Percentiles rank a stretch among this genome's conserved stretches.
Conservation (phyloP, 768 basidiomycete genomes). For the Leccinum uliginosum region DNA sequence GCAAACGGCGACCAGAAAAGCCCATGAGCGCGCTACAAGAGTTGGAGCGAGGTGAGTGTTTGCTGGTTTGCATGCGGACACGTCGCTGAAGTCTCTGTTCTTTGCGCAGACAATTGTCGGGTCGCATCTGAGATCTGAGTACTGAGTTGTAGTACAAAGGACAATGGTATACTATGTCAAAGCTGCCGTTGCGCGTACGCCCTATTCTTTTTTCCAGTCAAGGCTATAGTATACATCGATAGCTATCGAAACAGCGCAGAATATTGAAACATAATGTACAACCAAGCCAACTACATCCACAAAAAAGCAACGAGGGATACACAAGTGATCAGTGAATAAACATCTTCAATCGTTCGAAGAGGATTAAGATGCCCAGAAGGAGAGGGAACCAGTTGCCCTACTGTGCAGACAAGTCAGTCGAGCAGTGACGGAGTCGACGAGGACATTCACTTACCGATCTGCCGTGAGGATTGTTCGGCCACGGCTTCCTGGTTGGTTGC, state of each 20-base stretch:
- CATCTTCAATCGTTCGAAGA: not conserved
- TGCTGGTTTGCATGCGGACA: not conserved
- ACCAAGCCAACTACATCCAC: slow-evolving; percentile 1
- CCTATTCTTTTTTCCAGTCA: not conserved
- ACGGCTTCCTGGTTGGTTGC: too few relatives aligned
- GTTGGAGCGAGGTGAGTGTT: slow-evolving; percentile 35
- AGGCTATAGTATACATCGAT: not conserved
- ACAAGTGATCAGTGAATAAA: slow-evolving; percentile 10
- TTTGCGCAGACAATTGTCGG: not conserved
- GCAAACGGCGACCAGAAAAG: slow-evolving; percentile 19
- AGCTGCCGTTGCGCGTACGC: not conserved
- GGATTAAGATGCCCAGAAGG: not conserved
- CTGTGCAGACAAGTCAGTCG: slow-evolving; percentile 6
- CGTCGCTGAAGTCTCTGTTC: not conserved
- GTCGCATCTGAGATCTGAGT: not conserved
- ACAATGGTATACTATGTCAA: not conserved
- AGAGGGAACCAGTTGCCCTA: not conserved
- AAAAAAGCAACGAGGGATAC: not conserved
- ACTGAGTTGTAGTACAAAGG: not conserved
- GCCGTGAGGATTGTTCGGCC: not conserved
- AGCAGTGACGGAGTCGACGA: not conserved
- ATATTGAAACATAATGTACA: slow-evolving; percentile 3
- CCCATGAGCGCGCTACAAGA: slow-evolving; percentile 36
- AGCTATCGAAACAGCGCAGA: not conserved
- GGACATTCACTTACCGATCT: slow-evolving; percentile 12